Percentiles rank a stretch among this genome's conserved stretches.
phyloP scores from a whole-genome alignment of 179 eudicot species.

The Corrigiola litoralis region DNA sequence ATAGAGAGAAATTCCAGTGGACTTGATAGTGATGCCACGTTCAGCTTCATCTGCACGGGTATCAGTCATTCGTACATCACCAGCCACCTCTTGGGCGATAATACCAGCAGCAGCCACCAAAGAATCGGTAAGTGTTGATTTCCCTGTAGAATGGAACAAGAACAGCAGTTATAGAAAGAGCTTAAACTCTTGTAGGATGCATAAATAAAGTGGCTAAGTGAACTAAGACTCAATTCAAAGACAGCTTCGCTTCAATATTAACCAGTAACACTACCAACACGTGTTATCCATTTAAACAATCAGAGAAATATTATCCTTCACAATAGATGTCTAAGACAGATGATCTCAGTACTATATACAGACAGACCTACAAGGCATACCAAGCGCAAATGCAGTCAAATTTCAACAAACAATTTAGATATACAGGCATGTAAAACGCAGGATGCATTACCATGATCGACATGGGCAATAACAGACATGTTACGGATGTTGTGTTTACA shows the following conservation, averaged over 20 bases:
- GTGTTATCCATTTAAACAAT: no score
- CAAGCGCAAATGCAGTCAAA: not conserved
- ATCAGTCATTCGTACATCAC: conserved; percentile 27
- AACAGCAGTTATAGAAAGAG: not conserved
- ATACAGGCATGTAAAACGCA: not conserved
- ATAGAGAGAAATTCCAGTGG: conserved; percentile 17
- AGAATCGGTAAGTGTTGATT: conserved; percentile 23
- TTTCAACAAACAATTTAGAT: not conserved
- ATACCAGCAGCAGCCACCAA: conserved; percentile 31
- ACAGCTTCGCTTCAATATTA: no score
- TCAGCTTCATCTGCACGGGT: conserved; percentile 30
- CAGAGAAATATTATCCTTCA: no score
- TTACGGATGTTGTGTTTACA: conserved; percentile 22
- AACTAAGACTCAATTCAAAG: no score
- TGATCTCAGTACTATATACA: no score
- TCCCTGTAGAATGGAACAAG: not conserved
- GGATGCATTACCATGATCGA: conserved; percentile 15
- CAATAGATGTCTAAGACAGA: no score
- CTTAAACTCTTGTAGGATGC: not conserved
- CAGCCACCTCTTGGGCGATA: conserved; percentile 24
- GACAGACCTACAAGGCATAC: no score
- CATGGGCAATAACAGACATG: conserved; percentile 27
- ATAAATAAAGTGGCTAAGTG: not conserved
- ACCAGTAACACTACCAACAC: no score
- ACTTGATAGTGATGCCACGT: conserved; percentile 27